Conservation (phyloP, 495 filamentous ascomycete species). For the Haplographium delicatum region DNA sequence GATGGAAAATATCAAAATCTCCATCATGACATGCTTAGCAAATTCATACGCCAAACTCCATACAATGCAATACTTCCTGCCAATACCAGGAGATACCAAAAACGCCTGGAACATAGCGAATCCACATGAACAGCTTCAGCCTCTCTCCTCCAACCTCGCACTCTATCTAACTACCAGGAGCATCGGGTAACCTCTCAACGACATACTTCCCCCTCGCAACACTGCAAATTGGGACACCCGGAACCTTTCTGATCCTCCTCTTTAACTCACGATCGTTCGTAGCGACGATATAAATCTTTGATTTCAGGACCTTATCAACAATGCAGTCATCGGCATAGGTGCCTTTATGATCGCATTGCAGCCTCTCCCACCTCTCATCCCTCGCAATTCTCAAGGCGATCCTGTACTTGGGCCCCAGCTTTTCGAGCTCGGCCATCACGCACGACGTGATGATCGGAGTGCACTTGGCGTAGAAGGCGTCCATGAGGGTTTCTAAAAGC, state of each 20-base stretch:
- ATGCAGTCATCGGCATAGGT: conserved; percentile 95
- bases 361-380: conserved; percentile 80
- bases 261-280: conserved; percentile 86
- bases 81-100: too few relatives aligned
- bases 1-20: too few relatives aligned
- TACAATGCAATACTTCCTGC: background rate
- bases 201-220: conserved; percentile 59
- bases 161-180: conserved; percentile 53
- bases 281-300: conserved; percentile 80
- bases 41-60: too few relatives aligned
- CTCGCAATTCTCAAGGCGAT: conserved; percentile 87
- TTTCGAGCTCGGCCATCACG: conserved; percentile 80
- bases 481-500: conserved; percentile 82
- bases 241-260: conserved; percentile 61
- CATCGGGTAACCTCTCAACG: conserved; percentile 85
- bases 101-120: background rate
- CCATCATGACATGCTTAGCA: too few relatives aligned
- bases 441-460: conserved; percentile 68
- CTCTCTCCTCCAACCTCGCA: background rate
- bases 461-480: conserved; percentile 64
- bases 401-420: conserved; percentile 83
- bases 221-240: conserved; percentile 48
- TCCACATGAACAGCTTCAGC: background rate
- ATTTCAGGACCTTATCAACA: conserved; percentile 74
- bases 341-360: conserved; percentile 84